Evolutionary conservation across 225 moss, liverwort and hornwort genomes (phyloP), one percentile per base, ranked within the genome.

Genomic region (Physcomitrellopsis africana): DNA sequence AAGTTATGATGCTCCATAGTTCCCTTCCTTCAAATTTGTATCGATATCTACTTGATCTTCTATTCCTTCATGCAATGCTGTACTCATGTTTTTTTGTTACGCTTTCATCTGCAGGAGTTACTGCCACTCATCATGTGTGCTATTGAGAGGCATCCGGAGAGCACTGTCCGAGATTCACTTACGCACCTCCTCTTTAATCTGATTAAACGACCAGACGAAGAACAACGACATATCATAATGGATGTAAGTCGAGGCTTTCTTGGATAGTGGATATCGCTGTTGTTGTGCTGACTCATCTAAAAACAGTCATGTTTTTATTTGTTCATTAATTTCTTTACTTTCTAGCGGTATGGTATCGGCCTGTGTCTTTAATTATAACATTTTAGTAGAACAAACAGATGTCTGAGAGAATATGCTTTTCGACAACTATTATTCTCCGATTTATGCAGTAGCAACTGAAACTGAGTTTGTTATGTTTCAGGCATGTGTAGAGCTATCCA

Each of bases 51-150:
- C 23, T 70, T 66, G 29, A 24, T 49, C 22, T 45, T 49, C 1
- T 43, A 27, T 3, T 66, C 2, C 56, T 70, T 43, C 43, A 55
- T 29, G 17, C 20, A 26, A 37, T 70, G 51, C 44, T 27, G 37
- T 61, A 78, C 63, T 71, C 43, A 77, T 41, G 51, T 75, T 77
- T 48, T 44, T 54, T 14, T 24, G 24, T 60, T 17, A 60, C 4
- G 7, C 32, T 37, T 37, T 37, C 54, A 55, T 74, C 27, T 84
- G 77, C 76, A 93, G 86, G 97, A 99, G 86, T 85, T 99, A 75
- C 76, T 99, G 20, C 97, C 97, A 11, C 95, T 99, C 26, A 95
- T 99, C 26, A 99, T 99, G 84, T 99, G 97, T 84, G 97, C 94
- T 29, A 99, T 95, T 69, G 93, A 99, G 87, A 90, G 93, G 67